A percentile compares a stretch with the other conserved stretches of the same genome.
Evolutionary conservation across 2,329 filamentous ascomycete genomes (phyloP).

Genomic region (Cladosporium sp.): DNA sequence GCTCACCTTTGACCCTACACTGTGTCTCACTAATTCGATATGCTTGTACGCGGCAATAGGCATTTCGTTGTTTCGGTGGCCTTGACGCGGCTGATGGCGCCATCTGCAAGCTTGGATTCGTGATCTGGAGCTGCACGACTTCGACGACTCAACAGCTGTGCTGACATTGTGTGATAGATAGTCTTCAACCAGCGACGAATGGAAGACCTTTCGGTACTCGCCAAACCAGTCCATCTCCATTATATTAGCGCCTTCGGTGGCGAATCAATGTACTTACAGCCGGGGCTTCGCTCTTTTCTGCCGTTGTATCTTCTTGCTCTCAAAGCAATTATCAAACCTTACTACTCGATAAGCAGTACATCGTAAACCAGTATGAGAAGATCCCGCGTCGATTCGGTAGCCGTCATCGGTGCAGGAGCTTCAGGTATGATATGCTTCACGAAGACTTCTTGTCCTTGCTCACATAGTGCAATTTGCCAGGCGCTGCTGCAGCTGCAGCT

Average conservation of each 20-base stretch:
- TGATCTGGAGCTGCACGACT: not conserved
- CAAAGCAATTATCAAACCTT: not conserved
- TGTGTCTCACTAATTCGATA: not conserved
- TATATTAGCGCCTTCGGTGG: not conserved
- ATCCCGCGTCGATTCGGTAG: not conserved
- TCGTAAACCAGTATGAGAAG: not conserved
- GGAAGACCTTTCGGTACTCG: not conserved
- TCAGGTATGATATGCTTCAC: not conserved
- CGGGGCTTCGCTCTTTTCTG: not conserved
- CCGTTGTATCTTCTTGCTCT: not conserved
- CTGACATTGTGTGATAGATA: not conserved
- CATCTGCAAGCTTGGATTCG: conserved; percentile 7
- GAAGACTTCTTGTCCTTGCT: conserved; percentile 14
- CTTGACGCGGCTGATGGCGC: not conserved
- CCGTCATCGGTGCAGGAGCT: conserved; percentile 14
- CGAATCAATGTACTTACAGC: not conserved
- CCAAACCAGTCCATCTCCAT: not conserved
- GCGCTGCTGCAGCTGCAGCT: conserved; percentile 38
- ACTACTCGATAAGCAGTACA: not conserved
- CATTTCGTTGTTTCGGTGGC: not conserved
- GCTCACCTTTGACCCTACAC: not conserved
- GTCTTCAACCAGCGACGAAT: not conserved
- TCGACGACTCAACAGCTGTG: not conserved
- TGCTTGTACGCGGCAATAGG: not conserved
- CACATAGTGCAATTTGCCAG: conserved; percentile 22